Base-by-base conservation (phyloP, 768 basidiomycete species). In the Lentinula lateritia region DNA sequence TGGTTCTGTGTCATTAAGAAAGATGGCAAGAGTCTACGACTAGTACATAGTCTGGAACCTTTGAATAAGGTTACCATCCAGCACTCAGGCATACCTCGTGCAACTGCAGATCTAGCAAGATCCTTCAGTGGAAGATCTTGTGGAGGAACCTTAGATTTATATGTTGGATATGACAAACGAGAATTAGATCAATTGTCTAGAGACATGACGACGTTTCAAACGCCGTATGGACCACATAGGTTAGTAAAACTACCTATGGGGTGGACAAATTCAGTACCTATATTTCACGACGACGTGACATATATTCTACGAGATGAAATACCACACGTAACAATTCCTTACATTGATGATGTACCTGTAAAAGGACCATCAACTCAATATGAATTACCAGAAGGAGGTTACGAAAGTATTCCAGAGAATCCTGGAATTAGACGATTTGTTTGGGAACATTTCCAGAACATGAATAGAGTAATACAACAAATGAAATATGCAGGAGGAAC, bases 191-290 rank as follows among this genome's bases (percentile, higher is more conserved):
- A 65, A 66, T 61, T 63, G 3, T 79, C 72, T 0, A 54, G 70
- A 7, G 75, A 80, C 39, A 63, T 76, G 7, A 81, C 78, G 0
- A 77, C 75, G 0, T 82, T 81, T 64, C 70, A 75, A 58, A 75
- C 72, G 0, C 77, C 75, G 0, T 67, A 73, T 28, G 66, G 71
- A 0, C 50, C 66, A 0, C 38, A 66, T 1, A 60, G 65, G 0
- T 63, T 74, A 0, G 62, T 60, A 0, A 63, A 63, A 0, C 46
- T 75, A 0, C 70, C 70, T 0, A 73, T 72, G 70, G 75, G 73
- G 0, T 69, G 68, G 60, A 72, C 73, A 2, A 75, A 76, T 34
- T 65, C 72, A 0, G 70, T 74, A 0, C 73, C 72, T 0, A 75
- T 80, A 1, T 75, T 78, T 50, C 76, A 81, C 15, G 75, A 71